Percentiles rank a stretch among this genome's conserved stretches.
phyloP scores from a whole-genome alignment of 352 stramenopile species.

The Phytophthora sp. region DNA sequence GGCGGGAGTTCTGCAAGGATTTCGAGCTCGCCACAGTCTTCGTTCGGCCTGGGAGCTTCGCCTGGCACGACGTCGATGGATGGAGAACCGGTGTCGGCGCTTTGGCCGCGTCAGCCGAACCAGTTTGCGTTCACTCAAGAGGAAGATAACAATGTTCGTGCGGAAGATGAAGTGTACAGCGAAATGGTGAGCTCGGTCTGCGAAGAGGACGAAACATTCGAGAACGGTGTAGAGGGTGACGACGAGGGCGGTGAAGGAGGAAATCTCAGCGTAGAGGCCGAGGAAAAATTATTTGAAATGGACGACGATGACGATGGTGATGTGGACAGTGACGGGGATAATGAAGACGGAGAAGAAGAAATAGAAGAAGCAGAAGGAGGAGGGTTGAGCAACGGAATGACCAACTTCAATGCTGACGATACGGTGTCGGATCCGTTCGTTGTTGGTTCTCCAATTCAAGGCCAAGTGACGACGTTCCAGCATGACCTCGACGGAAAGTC shows the following conservation, averaged over 20 bases:
- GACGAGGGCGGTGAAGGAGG: slow-evolving; percentile 36
- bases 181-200: slow-evolving; percentile 73
- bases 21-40: slow-evolving; percentile 74
- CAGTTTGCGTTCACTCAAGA: slow-evolving; percentile 89
- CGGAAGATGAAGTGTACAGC: slow-evolving; percentile 84
- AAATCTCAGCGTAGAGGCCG: slow-evolving; percentile 30
- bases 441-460: slow-evolving; percentile 26
- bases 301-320: slow-evolving; percentile 44
- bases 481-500: slow-evolving; percentile 35
- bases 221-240: slow-evolving; percentile 47
- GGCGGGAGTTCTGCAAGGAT: slow-evolving; percentile 36
- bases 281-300: slow-evolving; percentile 69
- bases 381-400: slow-evolving; percentile 24
- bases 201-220: slow-evolving; percentile 63
- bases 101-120: slow-evolving; percentile 82
- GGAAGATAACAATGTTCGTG: slow-evolving; percentile 63
- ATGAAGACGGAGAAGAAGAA: too few species aligned
- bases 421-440: slow-evolving; percentile 19
- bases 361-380: too few species aligned
- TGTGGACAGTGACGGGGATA: slow-evolving; percentile 15
- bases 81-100: slow-evolving; percentile 69
- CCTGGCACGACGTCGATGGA: slow-evolving; percentile 70
- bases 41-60: slow-evolving; percentile 64
- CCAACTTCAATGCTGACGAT: slow-evolving; percentile 17
- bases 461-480: slow-evolving; percentile 37